phyloP scores from a whole-genome alignment of 805 yeast species.

The Metschnikowia arizonensis region DNA sequence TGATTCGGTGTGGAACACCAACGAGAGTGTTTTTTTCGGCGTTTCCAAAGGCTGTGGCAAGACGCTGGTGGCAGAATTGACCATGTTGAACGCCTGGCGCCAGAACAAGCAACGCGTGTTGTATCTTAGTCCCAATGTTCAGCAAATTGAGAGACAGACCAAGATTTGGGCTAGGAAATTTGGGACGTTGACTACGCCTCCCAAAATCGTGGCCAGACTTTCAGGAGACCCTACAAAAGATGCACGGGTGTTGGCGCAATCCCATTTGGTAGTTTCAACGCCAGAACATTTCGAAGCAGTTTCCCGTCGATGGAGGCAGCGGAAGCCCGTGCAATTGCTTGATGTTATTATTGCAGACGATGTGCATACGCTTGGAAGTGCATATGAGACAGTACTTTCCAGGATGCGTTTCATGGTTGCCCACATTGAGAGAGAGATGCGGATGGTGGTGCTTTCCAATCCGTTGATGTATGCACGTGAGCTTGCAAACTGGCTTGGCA shows the following conservation, averaged over 20 bases:
- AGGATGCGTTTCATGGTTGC: constrained; percentile 67
- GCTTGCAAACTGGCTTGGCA: constrained; percentile 84
- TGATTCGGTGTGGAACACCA: constrained; percentile 51
- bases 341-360: constrained; percentile 73
- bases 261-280: constrained; percentile 71
- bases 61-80: constrained; percentile 65
- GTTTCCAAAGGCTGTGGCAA: constrained; percentile 76
- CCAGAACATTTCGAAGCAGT: constrained; percentile 72
- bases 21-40: constrained; percentile 63
- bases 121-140: constrained; percentile 65
- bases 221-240: constrained; percentile 52
- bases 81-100: constrained; percentile 69
- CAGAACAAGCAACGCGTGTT: constrained; percentile 66
- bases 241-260: constrained; percentile 48
- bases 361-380: constrained; percentile 61
- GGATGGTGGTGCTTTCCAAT: constrained; percentile 68
- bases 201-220: constrained; percentile 53
- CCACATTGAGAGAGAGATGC: constrained; percentile 50
- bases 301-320: constrained; percentile 78
- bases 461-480: constrained; percentile 74
- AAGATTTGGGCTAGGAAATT: constrained; percentile 54
- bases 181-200: constrained; percentile 45
- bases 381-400: constrained; percentile 67
- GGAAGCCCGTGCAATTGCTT: constrained; percentile 63
- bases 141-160: constrained; percentile 43